A percentile compares a stretch with the other conserved stretches of the same genome.
Evolutionary conservation across 768 basidiomycete species (phyloP).

Genomic region (Ramaria rubella): DNA sequence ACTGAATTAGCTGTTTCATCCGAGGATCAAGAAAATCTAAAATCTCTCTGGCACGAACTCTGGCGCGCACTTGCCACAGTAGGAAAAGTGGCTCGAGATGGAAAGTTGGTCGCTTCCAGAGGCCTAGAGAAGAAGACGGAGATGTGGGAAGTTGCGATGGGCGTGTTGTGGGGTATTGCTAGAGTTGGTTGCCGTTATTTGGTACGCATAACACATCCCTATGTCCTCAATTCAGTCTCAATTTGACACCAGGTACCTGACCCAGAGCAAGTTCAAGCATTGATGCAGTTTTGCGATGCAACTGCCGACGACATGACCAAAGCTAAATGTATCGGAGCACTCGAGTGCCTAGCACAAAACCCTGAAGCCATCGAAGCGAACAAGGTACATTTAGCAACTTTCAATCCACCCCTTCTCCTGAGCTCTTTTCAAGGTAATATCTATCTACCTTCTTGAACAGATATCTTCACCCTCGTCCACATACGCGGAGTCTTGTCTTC

Average conservation of each 20-base stretch:
- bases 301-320: slow-evolving; percentile 48
- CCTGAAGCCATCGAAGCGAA: slow-evolving; percentile 60
- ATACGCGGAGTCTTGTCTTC: slow-evolving; percentile 65
- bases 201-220: slow-evolving; percentile 31
- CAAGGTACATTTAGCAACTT: slow-evolving; percentile 32
- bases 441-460: slow-evolving; percentile 54
- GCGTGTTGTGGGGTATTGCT: slow-evolving; percentile 85
- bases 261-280: slow-evolving; percentile 51
- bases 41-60: slow-evolving; percentile 53
- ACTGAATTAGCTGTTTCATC: slow-evolving; percentile 35
- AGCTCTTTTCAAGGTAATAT: slow-evolving; percentile 42
- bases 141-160: slow-evolving; percentile 73
- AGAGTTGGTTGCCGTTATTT: slow-evolving; percentile 64
- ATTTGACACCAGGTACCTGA: slow-evolving; percentile 42
- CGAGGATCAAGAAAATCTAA: slow-evolving; percentile 43
- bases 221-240: neutral
- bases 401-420: neutral
- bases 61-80: slow-evolving; percentile 58
- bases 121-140: slow-evolving; percentile 67
- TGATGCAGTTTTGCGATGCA: slow-evolving; percentile 60
- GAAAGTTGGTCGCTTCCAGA: slow-evolving; percentile 28
- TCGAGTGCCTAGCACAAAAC: slow-evolving; percentile 77
- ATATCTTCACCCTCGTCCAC: slow-evolving; percentile 32
- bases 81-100: slow-evolving; percentile 44
- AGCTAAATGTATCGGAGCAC: slow-evolving; percentile 78